A percentile compares a stretch with the other conserved stretches of the same genome.
Evolutionary conservation across 1,139 yeast genomes (phyloP).

Genomic region (Blastobotrys malaysiensis): DNA sequence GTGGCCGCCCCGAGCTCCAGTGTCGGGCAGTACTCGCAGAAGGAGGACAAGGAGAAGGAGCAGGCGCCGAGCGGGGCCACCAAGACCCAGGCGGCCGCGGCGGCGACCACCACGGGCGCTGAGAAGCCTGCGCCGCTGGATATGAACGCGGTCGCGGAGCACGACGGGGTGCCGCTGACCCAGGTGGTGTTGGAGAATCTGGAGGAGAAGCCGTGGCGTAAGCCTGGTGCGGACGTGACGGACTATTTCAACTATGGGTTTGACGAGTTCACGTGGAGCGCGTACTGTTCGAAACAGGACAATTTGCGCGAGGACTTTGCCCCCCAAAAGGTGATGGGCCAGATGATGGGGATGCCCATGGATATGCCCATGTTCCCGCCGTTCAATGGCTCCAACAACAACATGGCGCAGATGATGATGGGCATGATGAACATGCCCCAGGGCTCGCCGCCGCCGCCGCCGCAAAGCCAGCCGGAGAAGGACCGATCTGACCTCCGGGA

Average conservation of each 20-base stretch:
- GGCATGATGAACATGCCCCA: conserved; percentile 6
- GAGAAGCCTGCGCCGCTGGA: conserved; percentile 48
- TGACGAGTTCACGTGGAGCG: conserved; percentile 94
- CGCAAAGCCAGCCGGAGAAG: conserved; percentile 7
- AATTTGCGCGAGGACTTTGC: conserved; percentile 72
- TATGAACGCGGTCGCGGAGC: conserved; percentile 70
- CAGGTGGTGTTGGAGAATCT: conserved; percentile 76
- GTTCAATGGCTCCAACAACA: conserved; percentile 12
- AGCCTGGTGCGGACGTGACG: conserved; percentile 90
- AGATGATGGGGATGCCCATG: conserved; percentile 26
- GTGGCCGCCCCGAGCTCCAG: conserved; percentile 32
- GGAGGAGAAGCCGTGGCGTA: conserved; percentile 96
- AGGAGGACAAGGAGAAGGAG: conserved; percentile 22
- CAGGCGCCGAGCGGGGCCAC: conserved; percentile 18
- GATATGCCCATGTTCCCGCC: conserved; percentile 18
- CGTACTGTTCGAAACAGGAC: conserved; percentile 86
- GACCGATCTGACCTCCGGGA: conserved; percentile 2
- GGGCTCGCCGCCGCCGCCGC: conserved; percentile 1
- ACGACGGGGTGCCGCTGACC: conserved; percentile 79
- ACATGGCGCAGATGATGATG: conserved; percentile 6
- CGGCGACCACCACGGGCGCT: conserved; percentile 31
- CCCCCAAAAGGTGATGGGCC: conserved; percentile 42
- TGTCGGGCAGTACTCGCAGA: conserved; percentile 18
- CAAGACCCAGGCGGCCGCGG: conserved; percentile 27
- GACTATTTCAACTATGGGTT: conserved; percentile 96